Evolutionary conservation across 2,329 filamentous ascomycete species (phyloP), one percentile per base, ranked within the genome.

Genomic region (Talaromyces sp.): DNA sequence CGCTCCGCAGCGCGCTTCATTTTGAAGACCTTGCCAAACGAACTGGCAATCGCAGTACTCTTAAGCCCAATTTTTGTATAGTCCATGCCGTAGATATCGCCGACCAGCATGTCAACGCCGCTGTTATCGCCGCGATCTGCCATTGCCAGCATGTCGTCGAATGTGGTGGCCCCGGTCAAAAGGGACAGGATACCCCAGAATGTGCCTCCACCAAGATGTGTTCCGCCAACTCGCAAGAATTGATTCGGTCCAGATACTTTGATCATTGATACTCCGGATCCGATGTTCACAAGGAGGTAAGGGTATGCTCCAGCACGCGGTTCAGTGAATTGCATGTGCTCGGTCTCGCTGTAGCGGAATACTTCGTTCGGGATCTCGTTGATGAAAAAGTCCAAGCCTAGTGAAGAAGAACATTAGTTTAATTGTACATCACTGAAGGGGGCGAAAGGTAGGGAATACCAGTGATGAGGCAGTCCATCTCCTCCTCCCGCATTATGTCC

Each of bases 381-480:
- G 71, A 98, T 98, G 81, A 99, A 98, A 79, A 98, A 99, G 74
- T 99, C 95, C 50, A 99, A 86, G 13, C 93, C 92, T 91, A 68
- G 27, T 43, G 14, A 8, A 38, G n/a, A 50, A n/a, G 32, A 14
- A 55, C 32, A 32, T 62, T 55, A 62, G 56, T 21, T 24, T 9
- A 1, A 32, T 46, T n/a, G 11, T n/a, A 17, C 31, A 38, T 13
- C 29, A 29, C 11, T 2, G 19, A 27, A 32, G n/a, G 3, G 8
- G n/a, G n/a, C n/a, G 29, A 17, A 52, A 55, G 9, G 26, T 5
- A 43, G 6, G 26, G 21, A 5, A 65, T 75, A 92, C 90, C 92
- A 70, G 95, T 95, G 65, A 99, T 99, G 61, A 99, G 79, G 72
- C 95, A 99, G 75, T 96, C 92, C 95, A 99, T 99, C 78, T 99